phyloP scores from a whole-genome alignment of 805 yeast species.

The Pichia nakasei region DNA sequence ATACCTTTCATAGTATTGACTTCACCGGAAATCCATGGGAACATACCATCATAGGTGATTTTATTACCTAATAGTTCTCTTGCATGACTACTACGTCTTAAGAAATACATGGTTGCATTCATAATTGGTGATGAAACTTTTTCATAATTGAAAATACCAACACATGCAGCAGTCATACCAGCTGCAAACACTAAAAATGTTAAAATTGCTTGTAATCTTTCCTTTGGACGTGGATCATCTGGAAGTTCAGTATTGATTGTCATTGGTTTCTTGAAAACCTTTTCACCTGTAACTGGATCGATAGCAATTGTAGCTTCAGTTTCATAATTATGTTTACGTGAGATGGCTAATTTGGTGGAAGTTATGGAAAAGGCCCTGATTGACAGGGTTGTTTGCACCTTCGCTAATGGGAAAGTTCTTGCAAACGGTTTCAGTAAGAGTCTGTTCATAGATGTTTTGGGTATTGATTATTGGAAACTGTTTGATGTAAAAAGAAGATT shows the following conservation, averaged over 20 bases:
- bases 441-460: background rate
- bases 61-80: slow-evolving; percentile 61
- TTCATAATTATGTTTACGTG: slow-evolving; percentile 15
- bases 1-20: slow-evolving; percentile 76
- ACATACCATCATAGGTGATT: slow-evolving; percentile 60
- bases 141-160: slow-evolving; percentile 84
- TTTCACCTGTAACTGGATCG: slow-evolving; percentile 18
- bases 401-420: background rate
- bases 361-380: background rate
- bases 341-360: background rate
- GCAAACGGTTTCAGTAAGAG: background rate
- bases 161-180: slow-evolving; percentile 45
- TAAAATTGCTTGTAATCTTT: slow-evolving; percentile 25
- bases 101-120: slow-evolving; percentile 73
- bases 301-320: slow-evolving; percentile 14
- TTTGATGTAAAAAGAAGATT: no score
- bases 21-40: slow-evolving; percentile 88
- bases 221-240: slow-evolving; percentile 53
- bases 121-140: slow-evolving; percentile 85
- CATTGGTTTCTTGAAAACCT: slow-evolving; percentile 33
- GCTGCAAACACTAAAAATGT: slow-evolving; percentile 48
- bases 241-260: slow-evolving; percentile 77
- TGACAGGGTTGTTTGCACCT: background rate
- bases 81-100: slow-evolving; percentile 67
- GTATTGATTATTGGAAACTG: no score